These are phyloP conservation scores for Polytrichum commune DNA, from an alignment of 225 moss, liverwort and hornwort species.

Conservation along the genomic window DNA sequence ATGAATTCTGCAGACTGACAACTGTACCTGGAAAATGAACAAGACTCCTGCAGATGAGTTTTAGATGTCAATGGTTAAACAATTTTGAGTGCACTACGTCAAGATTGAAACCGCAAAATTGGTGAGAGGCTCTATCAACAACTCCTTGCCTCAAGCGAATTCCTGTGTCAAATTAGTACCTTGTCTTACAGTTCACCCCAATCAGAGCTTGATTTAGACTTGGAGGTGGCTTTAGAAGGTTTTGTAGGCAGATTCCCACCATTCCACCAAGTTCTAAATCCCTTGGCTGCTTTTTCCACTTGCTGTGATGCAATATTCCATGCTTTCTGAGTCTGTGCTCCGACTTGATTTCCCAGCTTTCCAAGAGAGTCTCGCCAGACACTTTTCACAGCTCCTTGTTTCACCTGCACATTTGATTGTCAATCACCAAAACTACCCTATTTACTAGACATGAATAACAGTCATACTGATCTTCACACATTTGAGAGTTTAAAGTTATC, in stretches of 20 bases:
- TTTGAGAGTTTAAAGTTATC: not conserved
- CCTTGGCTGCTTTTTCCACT: conserved; percentile 18
- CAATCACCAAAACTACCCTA: not conserved
- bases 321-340: conserved; percentile 14
- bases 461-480: not conserved
- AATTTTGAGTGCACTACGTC: no score
- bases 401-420: conserved; percentile 16
- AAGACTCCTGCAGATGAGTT: no score
- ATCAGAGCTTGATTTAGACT: conserved; percentile 8
- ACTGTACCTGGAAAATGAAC: no score
- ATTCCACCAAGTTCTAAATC: conserved; percentile 35
- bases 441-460: not conserved
- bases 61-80: no score
- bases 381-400: conserved; percentile 2
- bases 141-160: no score
- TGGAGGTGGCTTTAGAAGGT: not conserved
- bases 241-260: conserved; percentile 16
- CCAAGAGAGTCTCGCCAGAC: conserved; percentile 19
- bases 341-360: conserved; percentile 18
- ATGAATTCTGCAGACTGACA: no score
- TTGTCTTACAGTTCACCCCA: conserved; percentile 22
- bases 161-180: no score
- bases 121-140: no score
- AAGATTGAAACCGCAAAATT: no score
- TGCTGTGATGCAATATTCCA: conserved; percentile 21